These are phyloP conservation scores for Sphaerostilbella broomeana DNA, from an alignment of 2,329 filamentous ascomycete genomes.

Conservation along the genomic window DNA sequence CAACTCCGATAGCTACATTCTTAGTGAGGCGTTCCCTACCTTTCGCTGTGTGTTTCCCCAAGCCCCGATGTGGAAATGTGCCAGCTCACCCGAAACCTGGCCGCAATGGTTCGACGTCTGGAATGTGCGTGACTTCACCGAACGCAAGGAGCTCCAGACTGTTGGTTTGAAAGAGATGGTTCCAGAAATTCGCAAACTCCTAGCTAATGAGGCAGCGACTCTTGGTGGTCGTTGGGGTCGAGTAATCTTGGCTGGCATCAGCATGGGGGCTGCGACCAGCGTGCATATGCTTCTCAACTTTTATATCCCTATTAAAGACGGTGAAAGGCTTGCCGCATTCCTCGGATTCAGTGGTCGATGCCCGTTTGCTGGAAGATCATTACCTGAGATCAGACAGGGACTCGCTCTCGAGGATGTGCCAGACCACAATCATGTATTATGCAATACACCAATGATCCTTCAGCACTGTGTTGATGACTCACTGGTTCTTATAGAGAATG, in stretches of 20 bases:
- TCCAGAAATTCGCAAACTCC: slow-evolving; percentile 23
- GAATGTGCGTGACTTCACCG: slow-evolving; percentile 33
- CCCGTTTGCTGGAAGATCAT: slow-evolving; percentile 28
- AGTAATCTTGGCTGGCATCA: slow-evolving; percentile 40
- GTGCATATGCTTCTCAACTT: slow-evolving; percentile 33
- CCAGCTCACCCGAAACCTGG: slow-evolving; percentile 17
- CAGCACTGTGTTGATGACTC: slow-evolving; percentile 40
- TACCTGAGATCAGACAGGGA: slow-evolving; percentile 26
- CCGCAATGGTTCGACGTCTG: slow-evolving; percentile 48
- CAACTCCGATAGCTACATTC: slow-evolving; percentile 27
- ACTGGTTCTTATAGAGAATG: slow-evolving; percentile 32
- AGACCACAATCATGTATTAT: slow-evolving; percentile 26
- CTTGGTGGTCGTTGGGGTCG: slow-evolving; percentile 32
- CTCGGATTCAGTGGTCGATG: slow-evolving; percentile 33
- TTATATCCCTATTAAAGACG: slow-evolving; percentile 15
- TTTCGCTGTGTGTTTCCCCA: slow-evolving; percentile 46
- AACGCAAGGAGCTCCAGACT: slow-evolving; percentile 37
- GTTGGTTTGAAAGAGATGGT: slow-evolving; percentile 35
- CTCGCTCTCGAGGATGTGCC: slow-evolving; percentile 23
- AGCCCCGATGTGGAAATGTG: slow-evolving; percentile 28
- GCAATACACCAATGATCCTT: slow-evolving; percentile 37
- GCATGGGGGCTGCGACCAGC: slow-evolving; percentile 38
- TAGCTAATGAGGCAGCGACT: slow-evolving; percentile 28
- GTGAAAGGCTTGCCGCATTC: slow-evolving; percentile 24
- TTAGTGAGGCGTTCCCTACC: slow-evolving; percentile 36